Evolutionary conservation across 73 alveolate species (phyloP).

Genomic region (Paramecium bursaria): DNA sequence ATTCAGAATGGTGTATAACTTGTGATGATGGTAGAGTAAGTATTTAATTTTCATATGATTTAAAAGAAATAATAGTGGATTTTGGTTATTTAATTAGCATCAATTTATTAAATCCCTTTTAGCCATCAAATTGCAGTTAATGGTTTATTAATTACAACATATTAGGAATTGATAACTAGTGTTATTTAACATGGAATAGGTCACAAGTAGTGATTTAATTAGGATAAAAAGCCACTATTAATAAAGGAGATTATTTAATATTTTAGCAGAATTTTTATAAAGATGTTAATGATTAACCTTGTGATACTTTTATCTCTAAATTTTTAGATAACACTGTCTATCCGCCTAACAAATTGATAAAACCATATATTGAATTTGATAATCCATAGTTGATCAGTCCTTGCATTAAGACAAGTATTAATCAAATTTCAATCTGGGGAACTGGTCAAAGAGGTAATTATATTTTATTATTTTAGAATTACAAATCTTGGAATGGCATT

Average conservation of each 20-base stretch:
- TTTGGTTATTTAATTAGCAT: constrained; percentile 15
- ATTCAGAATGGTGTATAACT: constrained; percentile 11
- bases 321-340: constrained; percentile 1
- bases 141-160: constrained; percentile 19
- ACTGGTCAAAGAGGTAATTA: not conserved
- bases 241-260: not conserved
- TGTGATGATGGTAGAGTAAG: not conserved
- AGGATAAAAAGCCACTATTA: not conserved
- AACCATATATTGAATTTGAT: constrained; percentile 2
- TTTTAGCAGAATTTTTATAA: not conserved
- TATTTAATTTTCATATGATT: not conserved
- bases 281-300: not conserved
- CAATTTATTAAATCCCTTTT: constrained; percentile 13
- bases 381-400: not conserved
- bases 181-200: constrained; percentile 23
- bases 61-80: not conserved
- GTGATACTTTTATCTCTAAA: constrained; percentile 1
- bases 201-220: not conserved
- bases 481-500: not conserved
- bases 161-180: not conserved
- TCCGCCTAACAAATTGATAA: not conserved
- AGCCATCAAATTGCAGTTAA: constrained; percentile 4
- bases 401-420: not conserved
- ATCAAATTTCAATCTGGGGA: not conserved
- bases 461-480: not conserved